phyloP scores from a whole-genome alignment of 352 stramenopile genomes.

The Globisporangium viniferum region DNA sequence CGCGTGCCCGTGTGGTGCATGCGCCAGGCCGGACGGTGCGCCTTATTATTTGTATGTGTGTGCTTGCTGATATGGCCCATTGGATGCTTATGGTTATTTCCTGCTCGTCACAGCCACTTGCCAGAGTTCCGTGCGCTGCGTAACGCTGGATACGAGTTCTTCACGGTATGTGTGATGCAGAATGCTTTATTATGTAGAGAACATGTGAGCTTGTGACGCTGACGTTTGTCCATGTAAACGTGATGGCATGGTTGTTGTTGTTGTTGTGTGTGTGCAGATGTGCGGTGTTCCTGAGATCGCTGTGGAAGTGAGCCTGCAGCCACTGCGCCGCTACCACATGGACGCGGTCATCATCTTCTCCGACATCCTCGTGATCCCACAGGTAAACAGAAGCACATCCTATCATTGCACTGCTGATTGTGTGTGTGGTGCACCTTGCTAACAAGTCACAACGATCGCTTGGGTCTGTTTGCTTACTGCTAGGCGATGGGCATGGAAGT shows the following conservation, averaged over 20 bases:
- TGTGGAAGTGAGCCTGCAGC: conserved; percentile 97
- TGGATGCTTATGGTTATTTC: not conserved
- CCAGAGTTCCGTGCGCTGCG: conserved; percentile 86
- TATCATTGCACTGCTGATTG: not conserved
- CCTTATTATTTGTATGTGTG: not conserved
- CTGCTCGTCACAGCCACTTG: conserved; percentile 50
- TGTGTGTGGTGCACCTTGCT: not conserved
- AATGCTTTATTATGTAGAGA: not conserved
- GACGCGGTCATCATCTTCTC: conserved; percentile 99
- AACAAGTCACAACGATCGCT: not conserved
- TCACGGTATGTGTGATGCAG: conserved; percentile 46
- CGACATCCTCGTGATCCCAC: conserved; percentile 98
- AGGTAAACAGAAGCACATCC: conserved; percentile 25
- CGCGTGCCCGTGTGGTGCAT: conserved; percentile 96
- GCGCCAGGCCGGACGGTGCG: conserved; percentile 94
- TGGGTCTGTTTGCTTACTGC: not conserved
- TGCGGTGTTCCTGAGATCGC: conserved; percentile 81
- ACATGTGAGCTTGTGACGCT: not conserved
- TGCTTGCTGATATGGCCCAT: not conserved
- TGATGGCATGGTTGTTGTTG: not conserved
- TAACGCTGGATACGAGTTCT: conserved; percentile 86
- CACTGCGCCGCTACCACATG: conserved; percentile 91
- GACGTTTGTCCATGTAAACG: not conserved
- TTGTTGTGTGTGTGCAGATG: conserved; percentile 42
- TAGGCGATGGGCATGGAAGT: conserved; percentile 95